Base-by-base conservation (phyloP, 2,329 filamentous ascomycete species). In the Cladosporium oxysporum region DNA sequence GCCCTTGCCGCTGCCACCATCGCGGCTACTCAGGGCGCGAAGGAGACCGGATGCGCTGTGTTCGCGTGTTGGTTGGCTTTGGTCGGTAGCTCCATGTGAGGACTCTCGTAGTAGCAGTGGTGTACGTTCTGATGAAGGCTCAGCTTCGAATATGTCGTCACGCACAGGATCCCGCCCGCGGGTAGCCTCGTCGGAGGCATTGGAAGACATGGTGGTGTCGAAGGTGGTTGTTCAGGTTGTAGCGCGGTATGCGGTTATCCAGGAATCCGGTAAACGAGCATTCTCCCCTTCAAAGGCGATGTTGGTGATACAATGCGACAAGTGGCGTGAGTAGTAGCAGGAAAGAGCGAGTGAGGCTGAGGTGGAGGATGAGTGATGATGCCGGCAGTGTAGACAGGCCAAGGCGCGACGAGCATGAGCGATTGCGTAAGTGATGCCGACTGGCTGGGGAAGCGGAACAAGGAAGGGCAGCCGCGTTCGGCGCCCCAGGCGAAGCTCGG, bases 121-220 rank as follows among this genome's bases (percentile, higher is more conserved):
- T 35, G 80, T 80, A 66, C 75, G 67, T 67, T 82, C 80, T 29
- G 77, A 76, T 29, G 76, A 44, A 1, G 61, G 61, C n/a, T 63
- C 61, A 28, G 61, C 37, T 23, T 63, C 50, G 14, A n/a, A n/a
- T n/a, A 57, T 33, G 26, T 63, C 61, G 8, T 63, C 50, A 35
- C 61, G 61, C 26, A 57, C 35, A 28, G 61, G 50, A 47, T 63
- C 61, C 50, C 61, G 61, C 50, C 61, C 61, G 50, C 61, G 61
- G 50, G 61, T 31, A 35, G 50, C 31, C 61, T 63, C 61, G 35
- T 63, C 61, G 26, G 61, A 63, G 61, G 50, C 61, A 63, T 63
- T 63, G 49, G 61, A 47, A 55, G 61, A 35, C 61, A 63, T 63
- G 11, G 50, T 47, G 50, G 61, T 63, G 33, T 26, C 11, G 35